Evolutionary conservation across 2,329 filamentous ascomycete species (phyloP).

Genomic region (Hortaea sp.): DNA sequence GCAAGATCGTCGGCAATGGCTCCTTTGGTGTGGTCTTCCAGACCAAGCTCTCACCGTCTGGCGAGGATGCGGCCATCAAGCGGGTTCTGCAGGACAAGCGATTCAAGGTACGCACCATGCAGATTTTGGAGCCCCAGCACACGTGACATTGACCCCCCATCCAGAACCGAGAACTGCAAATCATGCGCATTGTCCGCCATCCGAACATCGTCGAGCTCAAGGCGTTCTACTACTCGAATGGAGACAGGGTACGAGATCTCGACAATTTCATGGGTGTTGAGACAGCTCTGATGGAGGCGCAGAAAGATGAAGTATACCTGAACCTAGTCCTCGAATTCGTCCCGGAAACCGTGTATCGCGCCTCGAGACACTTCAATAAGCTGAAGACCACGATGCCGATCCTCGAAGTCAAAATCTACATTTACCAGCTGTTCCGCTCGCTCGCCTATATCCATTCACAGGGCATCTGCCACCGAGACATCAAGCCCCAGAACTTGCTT

Average conservation of each 20-base stretch:
- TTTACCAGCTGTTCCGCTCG: slow-evolving; percentile 97
- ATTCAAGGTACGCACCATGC: slow-evolving; percentile 66
- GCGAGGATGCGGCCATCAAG: slow-evolving; percentile 98
- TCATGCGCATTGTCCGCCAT: slow-evolving; percentile 98
- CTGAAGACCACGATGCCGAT: slow-evolving; percentile 99
- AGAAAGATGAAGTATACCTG: slow-evolving; percentile 91
- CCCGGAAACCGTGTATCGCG: slow-evolving; percentile 94
- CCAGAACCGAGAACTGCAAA: slow-evolving; percentile 96
- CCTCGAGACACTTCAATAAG: slow-evolving; percentile 98
- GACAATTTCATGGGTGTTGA: slow-evolving; percentile 26
- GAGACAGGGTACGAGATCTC: slow-evolving; percentile 63
- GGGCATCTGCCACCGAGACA: slow-evolving; percentile 97
- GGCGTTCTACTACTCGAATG: slow-evolving; percentile 99
- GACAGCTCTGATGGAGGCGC: slow-evolving; percentile 27
- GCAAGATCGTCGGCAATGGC: slow-evolving; percentile 98
- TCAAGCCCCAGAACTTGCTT: slow-evolving; percentile 96
- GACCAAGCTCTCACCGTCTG: slow-evolving; percentile 94
- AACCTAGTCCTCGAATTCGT: slow-evolving; percentile 98
- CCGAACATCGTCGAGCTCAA: slow-evolving; percentile 98
- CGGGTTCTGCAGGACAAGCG: slow-evolving; percentile 97
- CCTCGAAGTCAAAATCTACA: slow-evolving; percentile 97
- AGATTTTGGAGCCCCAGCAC: background rate
- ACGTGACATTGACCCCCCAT: slow-evolving; percentile 18
- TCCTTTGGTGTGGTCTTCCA: slow-evolving; percentile 99
- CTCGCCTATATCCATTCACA: slow-evolving; percentile 98